A percentile compares a stretch with the other conserved stretches of the same genome.
Evolutionary conservation across 371 early-diverging fungal genomes (phyloP).

Genomic region (Mucor racemosus): DNA sequence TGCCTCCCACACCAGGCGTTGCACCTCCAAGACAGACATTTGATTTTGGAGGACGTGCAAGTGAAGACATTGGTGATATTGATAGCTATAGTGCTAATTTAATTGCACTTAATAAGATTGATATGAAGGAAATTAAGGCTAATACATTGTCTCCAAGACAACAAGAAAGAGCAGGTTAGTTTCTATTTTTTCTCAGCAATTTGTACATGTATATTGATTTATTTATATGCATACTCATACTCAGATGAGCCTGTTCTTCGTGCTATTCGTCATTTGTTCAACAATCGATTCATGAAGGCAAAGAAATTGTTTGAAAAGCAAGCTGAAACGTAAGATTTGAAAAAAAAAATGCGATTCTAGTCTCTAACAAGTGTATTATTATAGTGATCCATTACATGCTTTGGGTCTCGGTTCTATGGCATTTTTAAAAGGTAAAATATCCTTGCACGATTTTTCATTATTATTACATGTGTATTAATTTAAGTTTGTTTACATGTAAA

Average conservation of each 20-base stretch:
- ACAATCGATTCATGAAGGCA: constrained; percentile 64
- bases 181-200: too few species aligned
- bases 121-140: constrained; percentile 44
- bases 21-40: constrained; percentile 26
- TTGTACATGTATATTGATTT: neutral
- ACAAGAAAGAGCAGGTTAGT: constrained; percentile 56
- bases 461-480: neutral
- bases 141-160: constrained; percentile 54
- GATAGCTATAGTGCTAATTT: constrained; percentile 34
- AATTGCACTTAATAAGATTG: constrained; percentile 36
- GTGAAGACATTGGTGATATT: constrained; percentile 26
- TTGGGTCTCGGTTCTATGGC: constrained; percentile 56
- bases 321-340: constrained; percentile 28
- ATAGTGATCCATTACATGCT: constrained; percentile 54
- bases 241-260: constrained; percentile 49
- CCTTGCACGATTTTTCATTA: neutral
- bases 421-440: constrained; percentile 52
- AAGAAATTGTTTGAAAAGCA: constrained; percentile 45
- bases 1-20: constrained; percentile 38
- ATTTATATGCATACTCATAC: neutral
- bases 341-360: neutral
- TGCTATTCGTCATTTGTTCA: constrained; percentile 61
- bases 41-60: constrained; percentile 19
- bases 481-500: neutral
- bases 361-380: constrained; percentile 3